These are phyloP conservation scores for Mycena olivaceomarginata DNA, from an alignment of 768 basidiomycete genomes.

Conservation along the genomic window DNA sequence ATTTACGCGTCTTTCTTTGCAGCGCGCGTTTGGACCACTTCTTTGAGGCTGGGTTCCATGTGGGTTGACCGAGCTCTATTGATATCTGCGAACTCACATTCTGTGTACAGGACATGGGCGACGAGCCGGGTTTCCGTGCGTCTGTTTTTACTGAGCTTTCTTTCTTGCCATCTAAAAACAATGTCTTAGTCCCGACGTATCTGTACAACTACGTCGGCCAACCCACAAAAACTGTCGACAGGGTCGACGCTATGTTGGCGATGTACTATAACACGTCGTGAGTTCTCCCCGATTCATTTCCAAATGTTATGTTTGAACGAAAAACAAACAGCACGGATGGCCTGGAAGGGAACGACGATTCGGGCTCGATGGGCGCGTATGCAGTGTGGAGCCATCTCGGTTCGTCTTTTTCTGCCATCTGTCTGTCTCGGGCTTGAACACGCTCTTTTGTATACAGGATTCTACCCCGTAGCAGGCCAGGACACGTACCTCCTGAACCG, in stretches of 20 bases:
- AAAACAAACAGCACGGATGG: slow-evolving; percentile 7
- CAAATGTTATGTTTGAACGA: too few species aligned
- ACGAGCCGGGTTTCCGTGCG: slow-evolving; percentile 44
- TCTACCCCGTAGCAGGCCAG: slow-evolving; percentile 43
- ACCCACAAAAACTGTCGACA: slow-evolving; percentile 41
- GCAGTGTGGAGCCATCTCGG: slow-evolving; percentile 40
- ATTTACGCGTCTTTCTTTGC: not conserved
- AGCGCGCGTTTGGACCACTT: slow-evolving; percentile 41
- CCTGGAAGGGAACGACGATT: slow-evolving; percentile 42
- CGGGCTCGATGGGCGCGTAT: slow-evolving; percentile 43
- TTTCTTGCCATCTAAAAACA: not conserved
- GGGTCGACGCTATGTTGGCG: slow-evolving; percentile 29
- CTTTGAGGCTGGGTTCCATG: slow-evolving; percentile 38
- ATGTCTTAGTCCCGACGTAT: slow-evolving; percentile 38
- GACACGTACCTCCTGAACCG: slow-evolving; percentile 43
- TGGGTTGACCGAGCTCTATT: not conserved
- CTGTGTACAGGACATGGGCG: slow-evolving; percentile 40
- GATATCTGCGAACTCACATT: not conserved
- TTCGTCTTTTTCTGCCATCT: slow-evolving; percentile 1
- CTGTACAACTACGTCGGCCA: slow-evolving; percentile 45
- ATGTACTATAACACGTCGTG: slow-evolving; percentile 37
- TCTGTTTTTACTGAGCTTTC: not conserved
- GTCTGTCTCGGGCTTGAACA: not conserved
- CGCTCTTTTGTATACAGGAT: slow-evolving; percentile 19
- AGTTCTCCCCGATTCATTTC: not conserved